Evolutionary conservation across 139 green algal species (phyloP), one percentile per base, ranked within the genome.

Genomic region (Closterium sp.): DNA sequence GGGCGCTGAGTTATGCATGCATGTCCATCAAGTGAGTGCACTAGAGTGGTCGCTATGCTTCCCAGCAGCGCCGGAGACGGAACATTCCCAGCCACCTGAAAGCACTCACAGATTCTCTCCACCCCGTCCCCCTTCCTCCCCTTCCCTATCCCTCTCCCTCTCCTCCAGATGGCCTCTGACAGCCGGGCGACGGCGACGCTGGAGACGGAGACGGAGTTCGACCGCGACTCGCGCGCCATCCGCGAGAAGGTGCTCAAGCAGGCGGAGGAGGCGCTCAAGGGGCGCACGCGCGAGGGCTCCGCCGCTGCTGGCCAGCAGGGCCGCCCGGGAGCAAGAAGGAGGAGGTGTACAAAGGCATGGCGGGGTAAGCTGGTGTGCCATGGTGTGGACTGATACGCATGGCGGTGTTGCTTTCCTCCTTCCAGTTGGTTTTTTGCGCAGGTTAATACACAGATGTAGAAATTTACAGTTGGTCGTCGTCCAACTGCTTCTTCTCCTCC

Each of bases 191-290:
- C 92, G 35, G 90, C 90, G 9, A 88, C 84, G 3, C 34, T 94
- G 23, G 92, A 94, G 25, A 94, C 85, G 19, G 92, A 94, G 90
- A 94, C 92, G 19, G 89, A 92, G 87, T 91, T 88, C 81, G 92
- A 94, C 66, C 83, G 36, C 3, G 92, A 94, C 34, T 36, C 90
- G 32, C 38, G 92, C 31, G 89, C 92, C 36, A 91, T 94, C 28
- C 84, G 90, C 87, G 92, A 94, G 83, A 88, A 34, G 34, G 38
- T 92, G 12, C 92, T 94, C 2, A 94, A 94, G 76, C 86, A 92
- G 21, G 90, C 91, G 31, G 88, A 93, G 89, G 88, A 87, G 64
- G 90, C 90, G 21, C n/a, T 93, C 12, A 76, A 89, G 4, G 89
- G 89, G 2, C 30, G 32, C 31, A 89, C 87, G 66, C 19, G 25